Percentiles rank a stretch among this genome's conserved stretches.
These are phyloP conservation scores for Pachysandra terminalis DNA, from an alignment of 164 flowering plant species.

Conservation along the genomic window DNA sequence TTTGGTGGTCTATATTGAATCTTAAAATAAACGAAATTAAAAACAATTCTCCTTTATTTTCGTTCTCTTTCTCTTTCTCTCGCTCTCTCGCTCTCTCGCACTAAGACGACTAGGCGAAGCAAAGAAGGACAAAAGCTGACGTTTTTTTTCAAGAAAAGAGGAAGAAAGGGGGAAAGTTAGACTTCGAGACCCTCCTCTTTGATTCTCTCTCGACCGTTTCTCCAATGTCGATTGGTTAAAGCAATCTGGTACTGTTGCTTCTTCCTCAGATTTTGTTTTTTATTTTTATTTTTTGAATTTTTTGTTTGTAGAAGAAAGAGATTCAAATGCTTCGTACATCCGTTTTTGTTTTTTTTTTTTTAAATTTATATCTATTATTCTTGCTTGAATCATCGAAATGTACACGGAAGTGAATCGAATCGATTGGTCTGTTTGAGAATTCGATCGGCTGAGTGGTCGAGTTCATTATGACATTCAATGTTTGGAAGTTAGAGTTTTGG, in stretches of 20 bases:
- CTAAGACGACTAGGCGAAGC: neutral
- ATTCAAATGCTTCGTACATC: neutral
- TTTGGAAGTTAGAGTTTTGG: constrained; percentile 14
- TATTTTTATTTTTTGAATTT: neutral
- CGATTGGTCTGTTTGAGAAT: neutral
- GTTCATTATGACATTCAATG: constrained; percentile 1
- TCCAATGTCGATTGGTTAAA: neutral
- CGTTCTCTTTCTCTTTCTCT: too few species aligned
- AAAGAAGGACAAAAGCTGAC: constrained; percentile 4
- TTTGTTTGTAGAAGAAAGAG: neutral
- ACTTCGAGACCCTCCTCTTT: too few species aligned
- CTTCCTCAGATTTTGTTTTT: neutral
- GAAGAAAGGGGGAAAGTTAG: neutral
- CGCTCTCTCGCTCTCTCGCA: too few species aligned
- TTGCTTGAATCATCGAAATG: neutral
- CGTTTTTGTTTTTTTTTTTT: too few species aligned
- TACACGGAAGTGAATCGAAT: neutral
- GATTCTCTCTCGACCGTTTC: neutral
- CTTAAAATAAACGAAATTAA: too few species aligned
- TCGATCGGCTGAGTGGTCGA: neutral
- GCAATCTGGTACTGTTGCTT: neutral
- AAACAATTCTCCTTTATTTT: too few species aligned
- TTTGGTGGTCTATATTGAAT: too few species aligned
- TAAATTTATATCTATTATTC: neutral
- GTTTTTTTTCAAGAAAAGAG: constrained; percentile 4